Evolutionary conservation across 2,329 filamentous ascomycete species (phyloP).

Genomic region (Fusarium graminum): DNA sequence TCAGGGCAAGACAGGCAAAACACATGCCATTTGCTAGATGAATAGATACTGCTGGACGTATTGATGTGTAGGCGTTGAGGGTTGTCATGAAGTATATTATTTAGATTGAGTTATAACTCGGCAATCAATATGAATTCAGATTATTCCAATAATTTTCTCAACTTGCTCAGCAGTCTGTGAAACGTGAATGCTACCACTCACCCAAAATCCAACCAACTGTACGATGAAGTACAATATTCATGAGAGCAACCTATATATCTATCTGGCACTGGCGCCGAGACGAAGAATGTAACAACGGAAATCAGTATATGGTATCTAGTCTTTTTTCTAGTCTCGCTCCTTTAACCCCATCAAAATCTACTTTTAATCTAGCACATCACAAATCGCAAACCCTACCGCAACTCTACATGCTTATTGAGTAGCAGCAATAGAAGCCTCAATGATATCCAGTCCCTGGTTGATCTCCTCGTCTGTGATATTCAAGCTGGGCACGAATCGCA

Average conservation of each 20-base stretch:
- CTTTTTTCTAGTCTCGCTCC: slow-evolving; percentile 34
- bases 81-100: slow-evolving; percentile 30
- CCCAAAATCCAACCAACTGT: too few relatives aligned
- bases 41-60: slow-evolving; percentile 26
- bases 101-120: slow-evolving; percentile 28
- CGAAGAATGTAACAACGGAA: slow-evolving; percentile 7
- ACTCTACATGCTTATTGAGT: slow-evolving; percentile 51
- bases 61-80: slow-evolving; percentile 38
- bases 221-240: not conserved
- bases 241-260: not conserved
- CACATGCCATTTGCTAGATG: slow-evolving; percentile 82
- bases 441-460: slow-evolving; percentile 77
- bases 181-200: too few relatives aligned
- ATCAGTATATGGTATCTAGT: slow-evolving; percentile 40
- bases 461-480: slow-evolving; percentile 86
- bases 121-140: slow-evolving; percentile 19
- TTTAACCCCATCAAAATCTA: slow-evolving; percentile 13
- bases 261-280: not conserved
- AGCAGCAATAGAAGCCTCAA: slow-evolving; percentile 74
- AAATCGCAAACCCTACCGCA: slow-evolving; percentile 1
- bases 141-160: not conserved
- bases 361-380: slow-evolving; percentile 14
- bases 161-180: too few relatives aligned
- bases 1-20: slow-evolving; percentile 92
- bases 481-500: slow-evolving; percentile 91